Evolutionary conservation across 75 land plant genomes (phyloP), one percentile per base, ranked within the genome.

Genomic region (Picea glauca): DNA sequence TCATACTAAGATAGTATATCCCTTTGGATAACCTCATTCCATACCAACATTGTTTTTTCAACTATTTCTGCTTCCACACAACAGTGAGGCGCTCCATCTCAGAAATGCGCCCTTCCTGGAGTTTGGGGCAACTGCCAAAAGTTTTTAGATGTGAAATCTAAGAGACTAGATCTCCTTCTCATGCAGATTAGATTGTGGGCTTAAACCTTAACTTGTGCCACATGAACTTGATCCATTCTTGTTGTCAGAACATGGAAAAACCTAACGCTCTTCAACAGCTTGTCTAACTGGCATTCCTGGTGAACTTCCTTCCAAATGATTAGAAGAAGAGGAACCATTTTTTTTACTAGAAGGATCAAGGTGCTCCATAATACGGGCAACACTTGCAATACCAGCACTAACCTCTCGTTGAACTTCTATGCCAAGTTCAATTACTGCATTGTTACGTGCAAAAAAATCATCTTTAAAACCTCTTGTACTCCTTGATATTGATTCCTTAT

Each of bases 401-500:
- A 83, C 84, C 30, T 90, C 92, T 79, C 90, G 80, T 72, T 77
- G 77, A 75, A 81, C 87, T 77, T 90, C 88, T 76, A 83, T 74
- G 5, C 90, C 83, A 67, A 77, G n/a, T 33, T 87, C 90, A 30
- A 87, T 12, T 76, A 83, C 73, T 26, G 91, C 76, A 59, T 78
- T 62, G 67, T 83, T 91, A 20, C 98, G 91, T 60, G 91, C 84
- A 56, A 92, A 89, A 38, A 90, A 79, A 80, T 90, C 88, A 81
- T 96, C 99, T 79, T 87, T 89, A 88, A 93, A 96, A 6, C 99
- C 92, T 85, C 90, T 80, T 40, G 99, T 94, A 73, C 89, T 90
- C 84, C 93, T 96, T 58, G 92, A 78, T 57, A 96, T 85, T 9
- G 98, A 88, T 58, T 96, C 99, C 79, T 92, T 96, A 85, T 86